Evolutionary conservation across 768 basidiomycete species (phyloP).

Genomic region (Stropharia rugosoannulata): DNA sequence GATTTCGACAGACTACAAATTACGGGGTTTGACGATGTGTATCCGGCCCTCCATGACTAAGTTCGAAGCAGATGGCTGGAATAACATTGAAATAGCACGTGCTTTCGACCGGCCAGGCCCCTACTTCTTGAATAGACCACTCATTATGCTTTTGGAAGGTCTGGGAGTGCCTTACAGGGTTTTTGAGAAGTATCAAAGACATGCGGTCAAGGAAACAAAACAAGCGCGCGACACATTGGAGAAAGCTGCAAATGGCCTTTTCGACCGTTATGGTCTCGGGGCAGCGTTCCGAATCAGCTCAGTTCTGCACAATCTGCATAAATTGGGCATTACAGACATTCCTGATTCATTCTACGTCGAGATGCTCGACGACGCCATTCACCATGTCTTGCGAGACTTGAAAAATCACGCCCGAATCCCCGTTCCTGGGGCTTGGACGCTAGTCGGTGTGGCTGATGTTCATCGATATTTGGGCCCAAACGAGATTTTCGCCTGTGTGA

Average conservation of each 20-base stretch:
- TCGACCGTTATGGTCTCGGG: slow-evolving; percentile 60
- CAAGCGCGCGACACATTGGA: slow-evolving; percentile 40
- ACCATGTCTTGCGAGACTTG: slow-evolving; percentile 65
- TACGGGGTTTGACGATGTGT: slow-evolving; percentile 48
- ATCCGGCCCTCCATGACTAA: slow-evolving; percentile 69
- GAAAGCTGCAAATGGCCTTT: slow-evolving; percentile 39
- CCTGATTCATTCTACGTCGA: slow-evolving; percentile 46
- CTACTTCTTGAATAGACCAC: slow-evolving; percentile 60
- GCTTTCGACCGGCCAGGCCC: slow-evolving; percentile 59
- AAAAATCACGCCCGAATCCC: slow-evolving; percentile 71
- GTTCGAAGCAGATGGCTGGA: slow-evolving; percentile 49
- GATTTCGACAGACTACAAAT: slow-evolving; percentile 53
- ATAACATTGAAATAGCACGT: slow-evolving; percentile 59
- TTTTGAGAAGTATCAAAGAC: slow-evolving; percentile 54
- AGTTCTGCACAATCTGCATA: slow-evolving; percentile 46
- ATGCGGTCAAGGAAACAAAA: slow-evolving; percentile 48
- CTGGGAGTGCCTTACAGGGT: slow-evolving; percentile 55
- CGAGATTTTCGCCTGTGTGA: slow-evolving; percentile 63
- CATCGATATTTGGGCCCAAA: slow-evolving; percentile 49
- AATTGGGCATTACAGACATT: slow-evolving; percentile 40
- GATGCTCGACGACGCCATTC: slow-evolving; percentile 51
- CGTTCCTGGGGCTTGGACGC: slow-evolving; percentile 58
- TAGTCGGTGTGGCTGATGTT: slow-evolving; percentile 74
- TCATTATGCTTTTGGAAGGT: slow-evolving; percentile 65
- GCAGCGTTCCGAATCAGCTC: slow-evolving; percentile 55